These are phyloP conservation scores for Trametes elegans DNA, from an alignment of 768 basidiomycete species.

Conservation along the genomic window DNA sequence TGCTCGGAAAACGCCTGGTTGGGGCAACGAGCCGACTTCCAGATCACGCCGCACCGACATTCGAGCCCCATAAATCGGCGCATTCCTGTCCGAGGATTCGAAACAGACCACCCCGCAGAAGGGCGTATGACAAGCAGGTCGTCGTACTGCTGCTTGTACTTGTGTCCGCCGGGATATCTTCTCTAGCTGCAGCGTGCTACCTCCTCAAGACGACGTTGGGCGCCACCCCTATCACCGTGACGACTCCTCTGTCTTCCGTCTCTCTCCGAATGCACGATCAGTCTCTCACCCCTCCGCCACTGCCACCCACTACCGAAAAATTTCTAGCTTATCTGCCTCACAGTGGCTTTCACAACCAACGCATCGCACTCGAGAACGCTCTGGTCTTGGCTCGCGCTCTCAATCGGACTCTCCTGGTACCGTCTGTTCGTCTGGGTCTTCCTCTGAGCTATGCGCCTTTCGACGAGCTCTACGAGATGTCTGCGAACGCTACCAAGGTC, in stretches of 20 bases:
- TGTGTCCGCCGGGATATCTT: constrained; percentile 14
- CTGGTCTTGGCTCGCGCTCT: constrained; percentile 66
- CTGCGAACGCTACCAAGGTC: constrained; percentile 43
- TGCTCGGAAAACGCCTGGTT: neutral
- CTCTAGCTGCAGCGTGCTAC: constrained; percentile 20
- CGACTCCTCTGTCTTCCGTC: neutral
- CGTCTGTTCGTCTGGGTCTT: constrained; percentile 67
- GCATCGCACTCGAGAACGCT: constrained; percentile 84
- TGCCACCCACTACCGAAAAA: constrained; percentile 24
- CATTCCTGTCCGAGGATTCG: neutral
- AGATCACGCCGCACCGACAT: neutral
- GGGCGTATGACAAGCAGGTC: constrained; percentile 19
- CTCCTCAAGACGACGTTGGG: constrained; percentile 18
- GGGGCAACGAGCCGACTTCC: neutral
- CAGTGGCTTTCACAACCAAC: constrained; percentile 84
- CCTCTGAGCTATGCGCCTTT: constrained; percentile 41
- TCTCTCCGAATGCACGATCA: no score
- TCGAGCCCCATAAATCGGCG: neutral
- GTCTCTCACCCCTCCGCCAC: neutral
- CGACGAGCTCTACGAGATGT: constrained; percentile 19
- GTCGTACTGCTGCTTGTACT: constrained; percentile 18
- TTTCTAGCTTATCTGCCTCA: constrained; percentile 80
- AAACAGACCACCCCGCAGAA: neutral
- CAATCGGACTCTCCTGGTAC: constrained; percentile 76
- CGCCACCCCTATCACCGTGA: no score